These are phyloP conservation scores for Cryoendolithus antarcticus DNA, from an alignment of 2,329 filamentous ascomycete species.

Conservation along the genomic window DNA sequence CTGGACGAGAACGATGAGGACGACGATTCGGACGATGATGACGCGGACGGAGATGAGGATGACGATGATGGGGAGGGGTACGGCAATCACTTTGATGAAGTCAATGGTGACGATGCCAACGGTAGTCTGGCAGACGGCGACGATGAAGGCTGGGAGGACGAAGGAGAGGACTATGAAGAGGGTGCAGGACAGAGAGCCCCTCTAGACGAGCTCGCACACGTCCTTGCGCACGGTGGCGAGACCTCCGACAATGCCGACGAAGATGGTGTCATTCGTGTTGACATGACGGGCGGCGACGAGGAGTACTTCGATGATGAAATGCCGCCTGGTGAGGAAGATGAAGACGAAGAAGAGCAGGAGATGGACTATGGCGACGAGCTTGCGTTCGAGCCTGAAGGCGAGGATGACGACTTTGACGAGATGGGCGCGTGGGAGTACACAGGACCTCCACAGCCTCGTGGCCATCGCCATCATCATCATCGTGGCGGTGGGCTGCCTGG, in stretches of 20 bases:
- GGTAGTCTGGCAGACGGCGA: slow-evolving; percentile 31
- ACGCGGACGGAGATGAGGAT: slow-evolving; percentile 47
- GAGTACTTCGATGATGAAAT: slow-evolving; percentile 47
- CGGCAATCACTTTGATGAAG: slow-evolving; percentile 47
- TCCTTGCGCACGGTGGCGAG: slow-evolving; percentile 15
- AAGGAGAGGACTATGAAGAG: slow-evolving; percentile 27
- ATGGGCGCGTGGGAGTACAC: slow-evolving; percentile 2
- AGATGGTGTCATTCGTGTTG: slow-evolving; percentile 21
- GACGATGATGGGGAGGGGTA: slow-evolving; percentile 45
- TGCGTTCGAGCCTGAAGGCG: slow-evolving; percentile 40
- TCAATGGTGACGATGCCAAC: slow-evolving; percentile 36
- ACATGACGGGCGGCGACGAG: slow-evolving; percentile 33
- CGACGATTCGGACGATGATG: slow-evolving; percentile 35
- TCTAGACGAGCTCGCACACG: slow-evolving; percentile 29
- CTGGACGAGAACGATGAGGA: slow-evolving; percentile 51
- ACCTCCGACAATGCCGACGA: slow-evolving; percentile 24
- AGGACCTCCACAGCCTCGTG: slow-evolving; percentile 2
- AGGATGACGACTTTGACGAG: slow-evolving; percentile 25
- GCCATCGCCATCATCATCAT: slow-evolving; percentile 14
- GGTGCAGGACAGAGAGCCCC: slow-evolving; percentile 32
- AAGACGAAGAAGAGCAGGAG: slow-evolving; percentile 43
- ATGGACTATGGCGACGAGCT: slow-evolving; percentile 59
- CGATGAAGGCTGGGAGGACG: slow-evolving; percentile 33
- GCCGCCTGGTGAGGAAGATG: slow-evolving; percentile 40
- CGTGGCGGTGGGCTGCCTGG: slow-evolving; percentile 10